These are phyloP conservation scores for Aspergillus intermedius DNA, from an alignment of 2,329 filamentous ascomycete genomes.

Conservation along the genomic window DNA sequence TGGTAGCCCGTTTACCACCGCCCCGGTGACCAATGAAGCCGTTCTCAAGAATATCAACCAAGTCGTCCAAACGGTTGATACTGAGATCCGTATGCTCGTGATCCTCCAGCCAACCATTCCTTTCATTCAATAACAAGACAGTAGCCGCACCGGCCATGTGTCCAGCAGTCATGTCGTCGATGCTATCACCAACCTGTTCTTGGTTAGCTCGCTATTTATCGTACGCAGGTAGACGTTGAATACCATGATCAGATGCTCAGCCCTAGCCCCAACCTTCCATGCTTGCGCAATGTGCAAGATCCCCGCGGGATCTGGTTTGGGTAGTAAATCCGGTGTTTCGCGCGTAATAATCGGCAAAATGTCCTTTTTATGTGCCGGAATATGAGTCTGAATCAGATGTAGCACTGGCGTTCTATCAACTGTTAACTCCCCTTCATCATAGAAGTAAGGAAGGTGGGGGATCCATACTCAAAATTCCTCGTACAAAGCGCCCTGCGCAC, in stretches of 20 bases:
- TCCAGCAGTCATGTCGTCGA: conserved; percentile 91
- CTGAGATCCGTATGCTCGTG: conserved; percentile 73
- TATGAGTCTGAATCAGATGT: conserved; percentile 59
- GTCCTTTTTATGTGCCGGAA: conserved; percentile 48
- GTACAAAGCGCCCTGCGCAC: conserved; percentile 84
- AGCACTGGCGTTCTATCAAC: conserved; percentile 34
- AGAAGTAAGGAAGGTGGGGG: background rate
- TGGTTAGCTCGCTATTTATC: conserved; percentile 3
- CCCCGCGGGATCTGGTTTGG: conserved; percentile 83
- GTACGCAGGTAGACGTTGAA: conserved; percentile 1
- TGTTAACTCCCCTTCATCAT: background rate
- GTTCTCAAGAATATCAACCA: conserved; percentile 66
- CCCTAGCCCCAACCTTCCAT: conserved; percentile 59
- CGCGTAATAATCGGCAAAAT: conserved; percentile 80
- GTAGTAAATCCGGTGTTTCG: conserved; percentile 58
- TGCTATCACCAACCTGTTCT: conserved; percentile 59
- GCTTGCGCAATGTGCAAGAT: conserved; percentile 74
- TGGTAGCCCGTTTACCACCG: conserved; percentile 12
- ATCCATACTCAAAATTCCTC: conserved; percentile 71
- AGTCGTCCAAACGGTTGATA: conserved; percentile 65
- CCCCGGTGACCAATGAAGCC: conserved; percentile 57
- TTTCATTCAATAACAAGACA: conserved; percentile 78
- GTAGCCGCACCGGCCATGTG: conserved; percentile 78
- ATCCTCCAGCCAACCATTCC: conserved; percentile 61
- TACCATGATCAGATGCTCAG: conserved; percentile 36